Conservation (phyloP, 257 asterid species). For the Cynanchum wilfordii region DNA sequence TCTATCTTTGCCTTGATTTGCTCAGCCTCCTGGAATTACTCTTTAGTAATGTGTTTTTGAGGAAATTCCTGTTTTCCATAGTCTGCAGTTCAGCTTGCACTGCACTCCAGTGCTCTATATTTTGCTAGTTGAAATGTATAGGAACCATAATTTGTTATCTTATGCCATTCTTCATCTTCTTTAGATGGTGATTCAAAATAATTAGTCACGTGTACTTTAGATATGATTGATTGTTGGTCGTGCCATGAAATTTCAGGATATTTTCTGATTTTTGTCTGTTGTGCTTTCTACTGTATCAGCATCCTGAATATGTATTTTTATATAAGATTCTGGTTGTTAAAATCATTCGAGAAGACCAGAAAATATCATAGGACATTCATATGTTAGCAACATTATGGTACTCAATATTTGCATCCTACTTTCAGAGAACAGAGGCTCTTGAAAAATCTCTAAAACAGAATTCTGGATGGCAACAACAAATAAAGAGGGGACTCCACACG, state of each 20-base stretch:
- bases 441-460: conserved; percentile 33
- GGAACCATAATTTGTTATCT: background rate
- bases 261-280: background rate
- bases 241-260: background rate
- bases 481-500: conserved; percentile 84
- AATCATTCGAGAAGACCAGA: background rate
- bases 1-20: background rate
- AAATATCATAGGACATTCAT: background rate
- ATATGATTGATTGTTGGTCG: background rate
- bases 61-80: background rate
- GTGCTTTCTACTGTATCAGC: background rate
- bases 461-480: conserved; percentile 70
- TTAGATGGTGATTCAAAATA: background rate
- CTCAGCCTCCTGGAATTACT: background rate
- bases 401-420: conserved; percentile 8
- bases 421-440: conserved; percentile 56
- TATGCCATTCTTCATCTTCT: background rate
- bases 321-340: background rate
- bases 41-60: background rate
- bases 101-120: background rate
- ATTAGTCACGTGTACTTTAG: background rate
- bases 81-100: background rate
- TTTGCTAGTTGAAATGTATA: background rate
- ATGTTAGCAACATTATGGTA: background rate
- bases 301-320: background rate